Base-by-base conservation (phyloP, 805 yeast genomes). In the Metschnikowia santaceciliae region DNA sequence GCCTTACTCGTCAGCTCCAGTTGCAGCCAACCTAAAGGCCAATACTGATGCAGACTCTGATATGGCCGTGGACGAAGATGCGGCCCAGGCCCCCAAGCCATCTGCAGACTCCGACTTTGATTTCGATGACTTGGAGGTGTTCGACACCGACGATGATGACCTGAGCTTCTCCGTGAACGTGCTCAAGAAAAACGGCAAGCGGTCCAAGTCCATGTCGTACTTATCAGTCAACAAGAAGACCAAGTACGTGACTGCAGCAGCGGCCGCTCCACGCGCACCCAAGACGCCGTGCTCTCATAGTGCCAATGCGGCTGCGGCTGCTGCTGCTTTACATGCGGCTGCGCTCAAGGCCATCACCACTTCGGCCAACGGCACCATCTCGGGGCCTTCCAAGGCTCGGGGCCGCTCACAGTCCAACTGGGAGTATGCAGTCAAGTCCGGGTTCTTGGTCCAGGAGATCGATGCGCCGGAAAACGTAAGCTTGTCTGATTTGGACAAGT, bases 181-280 rank as follows among this genome's bases (percentile, higher is more conserved):
- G 56, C 55, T 74, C 65, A 62, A 74, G 50, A 80, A 69, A 54
- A 67, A 68, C 57, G 79, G 75, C 53, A 79, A 83, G 62, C 72
- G 89, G 58, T 82, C 88, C 13, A 83, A 83, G 63, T 83, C 88
- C 14, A 75, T 81, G 81, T 79, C 85, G 35, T 81, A 78, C 58
- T 67, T 82, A 49, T 72, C 78, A 43, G 43, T 58, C 35, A 69
- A 73, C 54, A 82, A 83, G 64, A 79, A 78, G 63, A 68, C 76
- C 42, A 61, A 67, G 51, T 63, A 84, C 42, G 86, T 92, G 13
- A 56, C 61, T 3, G 89, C 89, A 17, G 92, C 92, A 20, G 90
- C 90, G 11, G 90, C 89, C 23, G 88, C 92, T 33, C 94, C 94
- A 51, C 75, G 92, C 61, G 79, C 86, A 10, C 84, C 90, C n/a